Base-by-base conservation (phyloP, 2,329 filamentous ascomycete genomes). In the Teratosphaeria pseudoeucalypti region DNA sequence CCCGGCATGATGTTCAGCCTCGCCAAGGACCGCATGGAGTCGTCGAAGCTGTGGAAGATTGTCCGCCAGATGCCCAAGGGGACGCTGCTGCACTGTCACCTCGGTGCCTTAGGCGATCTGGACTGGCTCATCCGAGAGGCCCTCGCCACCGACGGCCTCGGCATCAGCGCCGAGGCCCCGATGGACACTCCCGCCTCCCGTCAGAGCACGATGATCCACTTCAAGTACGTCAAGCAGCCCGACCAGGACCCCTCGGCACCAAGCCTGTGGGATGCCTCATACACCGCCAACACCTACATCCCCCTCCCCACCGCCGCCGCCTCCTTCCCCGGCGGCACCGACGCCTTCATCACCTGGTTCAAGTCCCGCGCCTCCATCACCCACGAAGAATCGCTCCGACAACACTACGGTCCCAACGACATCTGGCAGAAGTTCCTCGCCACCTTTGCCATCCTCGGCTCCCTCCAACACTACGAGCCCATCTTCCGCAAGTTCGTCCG, bases 1-100 rank as follows among this genome's bases (percentile, higher is more conserved):
- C 90, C 90, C 0, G 92, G 92, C 11, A 95, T 96, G 87, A 94
- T 95, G 88, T 96, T 96, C 75, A 86, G 83, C 39, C 80, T 92
- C 39, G 90, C 90, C 66, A 92, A 91, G 73, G 82, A 85, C n/a
- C 84, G 85, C 43, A 95, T 96, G 84, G 90, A 95, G 74, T 80
- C 80, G 66, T 95, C 90, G 14, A 85, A 85, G 69, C 79, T 96
- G 27, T 97, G 90, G 90, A 81, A 85, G 64, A 94, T 96, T 66
- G 82, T 96, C 16, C 83, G 86, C 61, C 82, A 79, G 64, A 90
- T 97, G 88, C 92, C 92, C 32, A 97, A 97, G 73, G 94, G 92
- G 12, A 81, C 86, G 9, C 78, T 95, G 34, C 76, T 95, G 61
- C 92, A 97, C 76, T 90, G 90, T 52, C 92, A 97, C 73, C 78